A percentile compares a stretch with the other conserved stretches of the same genome.
phyloP scores from a whole-genome alignment of 345 rosid species.

The Populus nigra region DNA sequence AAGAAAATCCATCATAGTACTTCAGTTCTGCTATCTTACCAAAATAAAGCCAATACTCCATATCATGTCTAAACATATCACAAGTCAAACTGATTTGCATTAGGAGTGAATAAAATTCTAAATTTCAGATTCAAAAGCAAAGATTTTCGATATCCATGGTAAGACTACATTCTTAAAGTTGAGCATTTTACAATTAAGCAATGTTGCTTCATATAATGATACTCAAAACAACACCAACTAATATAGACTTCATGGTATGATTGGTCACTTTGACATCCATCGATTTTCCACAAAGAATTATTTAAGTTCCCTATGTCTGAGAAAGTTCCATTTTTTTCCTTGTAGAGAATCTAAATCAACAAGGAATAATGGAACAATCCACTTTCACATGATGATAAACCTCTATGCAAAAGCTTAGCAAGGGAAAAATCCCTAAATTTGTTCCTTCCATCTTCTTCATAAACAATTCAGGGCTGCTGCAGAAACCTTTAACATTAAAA shows the following conservation, averaged over 20 bases:
- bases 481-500: not conserved
- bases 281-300: not conserved
- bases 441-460: not conserved
- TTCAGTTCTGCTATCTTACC: not conserved
- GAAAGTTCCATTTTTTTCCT: not conserved
- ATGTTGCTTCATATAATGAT: not conserved
- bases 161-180: not conserved
- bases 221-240: not conserved
- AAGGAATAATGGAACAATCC: not conserved
- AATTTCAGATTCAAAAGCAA: not conserved
- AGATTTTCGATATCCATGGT: not conserved
- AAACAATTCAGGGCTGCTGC: not conserved
- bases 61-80: not conserved
- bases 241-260: not conserved
- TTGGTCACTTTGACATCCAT: not conserved
- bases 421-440: slow-evolving; percentile 7
- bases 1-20: not conserved
- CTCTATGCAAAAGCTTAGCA: not conserved
- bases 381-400: not conserved
- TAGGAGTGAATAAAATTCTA: not conserved
- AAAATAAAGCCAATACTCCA: not conserved
- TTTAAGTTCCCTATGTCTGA: not conserved
- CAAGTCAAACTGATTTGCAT: not conserved
- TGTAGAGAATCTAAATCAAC: not conserved
- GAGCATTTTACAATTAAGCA: not conserved